Base-by-base conservation (phyloP, 306 rosid species). In the Pyrus betulifolia region DNA sequence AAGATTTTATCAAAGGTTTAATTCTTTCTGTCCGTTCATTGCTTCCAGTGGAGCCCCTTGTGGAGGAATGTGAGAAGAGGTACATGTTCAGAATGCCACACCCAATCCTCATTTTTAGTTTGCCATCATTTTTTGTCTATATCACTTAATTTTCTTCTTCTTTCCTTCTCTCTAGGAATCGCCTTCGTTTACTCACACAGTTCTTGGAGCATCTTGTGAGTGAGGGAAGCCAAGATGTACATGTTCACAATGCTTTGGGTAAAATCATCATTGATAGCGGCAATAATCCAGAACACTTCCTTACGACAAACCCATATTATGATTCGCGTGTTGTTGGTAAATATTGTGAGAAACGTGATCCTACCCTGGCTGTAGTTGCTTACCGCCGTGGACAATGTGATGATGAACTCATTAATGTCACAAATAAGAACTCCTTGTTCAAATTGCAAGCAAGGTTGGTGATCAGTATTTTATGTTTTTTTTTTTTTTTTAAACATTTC, bases 171-270 rank as follows among this genome's bases (percentile, higher is more conserved):
- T 27, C 80, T 62, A 96, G 99, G 90, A 96, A 96, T 61, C 99
- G 98, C 27, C 95, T 96, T 82, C 97, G 99, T 38, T 82, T 96
- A 69, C 99, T 96, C 74, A 87, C 98, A 40, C 99, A 96, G 79
- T 96, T 96, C 84, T 85, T 96, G 88, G 99, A 96, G 87, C 98
- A 96, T 91, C 96, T 96, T 28, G 99, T 96, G 87, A 92, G 98
- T 62, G 99, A 96, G 87, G 99, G 99, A 85, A 96, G 99, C 92
- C 99, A 92, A 82, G 99, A 96, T 75, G 98, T 92, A 62, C 99
- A 96, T 83, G 98, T 96, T 58, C 99, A 96, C 71, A 96, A 96
- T 73, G 99, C 99, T 27, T 81, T 96, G 85, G 99, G 99, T 78
- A 96, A 96, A 91, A 96, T 96, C 75, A 96, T 96, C 82, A 91